Evolutionary conservation across 2,329 filamentous ascomycete genomes (phyloP).

Genomic region (Cryphonectria japonica): DNA sequence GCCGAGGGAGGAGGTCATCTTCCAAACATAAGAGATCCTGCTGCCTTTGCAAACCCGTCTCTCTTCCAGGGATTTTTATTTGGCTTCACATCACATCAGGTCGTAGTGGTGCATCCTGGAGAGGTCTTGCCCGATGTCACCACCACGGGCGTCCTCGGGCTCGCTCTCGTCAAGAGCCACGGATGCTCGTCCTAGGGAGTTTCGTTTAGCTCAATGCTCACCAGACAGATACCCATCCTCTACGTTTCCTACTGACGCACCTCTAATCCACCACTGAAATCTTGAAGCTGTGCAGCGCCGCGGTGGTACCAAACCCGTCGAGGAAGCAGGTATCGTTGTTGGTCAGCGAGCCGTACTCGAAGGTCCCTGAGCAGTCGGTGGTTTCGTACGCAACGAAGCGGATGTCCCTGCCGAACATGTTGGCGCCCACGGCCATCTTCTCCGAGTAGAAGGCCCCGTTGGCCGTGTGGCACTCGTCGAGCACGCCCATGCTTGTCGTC

Average conservation of each 20-base stretch:
- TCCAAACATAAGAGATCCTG: not conserved
- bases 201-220: not conserved
- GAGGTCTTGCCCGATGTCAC: not conserved
- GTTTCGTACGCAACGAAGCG: not conserved
- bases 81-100: not conserved
- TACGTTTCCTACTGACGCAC: not conserved
- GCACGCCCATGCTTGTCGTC: not conserved
- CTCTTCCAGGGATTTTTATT: not conserved
- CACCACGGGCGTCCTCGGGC: not conserved
- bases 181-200: not conserved
- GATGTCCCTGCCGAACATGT: not conserved
- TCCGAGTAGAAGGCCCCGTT: not conserved
- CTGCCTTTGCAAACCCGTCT: not conserved
- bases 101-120: not conserved
- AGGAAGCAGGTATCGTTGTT: not conserved
- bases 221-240: not conserved
- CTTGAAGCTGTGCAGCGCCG: not conserved
- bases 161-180: not conserved
- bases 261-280: not conserved
- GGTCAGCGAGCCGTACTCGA: not conserved
- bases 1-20: not conserved
- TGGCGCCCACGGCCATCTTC: not conserved
- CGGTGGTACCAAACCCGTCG: not conserved
- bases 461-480: conserved; percentile 2
- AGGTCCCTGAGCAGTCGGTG: not conserved